phyloP scores from a whole-genome alignment of 768 basidiomycete species.

The Xerocomellus amylosporus region DNA sequence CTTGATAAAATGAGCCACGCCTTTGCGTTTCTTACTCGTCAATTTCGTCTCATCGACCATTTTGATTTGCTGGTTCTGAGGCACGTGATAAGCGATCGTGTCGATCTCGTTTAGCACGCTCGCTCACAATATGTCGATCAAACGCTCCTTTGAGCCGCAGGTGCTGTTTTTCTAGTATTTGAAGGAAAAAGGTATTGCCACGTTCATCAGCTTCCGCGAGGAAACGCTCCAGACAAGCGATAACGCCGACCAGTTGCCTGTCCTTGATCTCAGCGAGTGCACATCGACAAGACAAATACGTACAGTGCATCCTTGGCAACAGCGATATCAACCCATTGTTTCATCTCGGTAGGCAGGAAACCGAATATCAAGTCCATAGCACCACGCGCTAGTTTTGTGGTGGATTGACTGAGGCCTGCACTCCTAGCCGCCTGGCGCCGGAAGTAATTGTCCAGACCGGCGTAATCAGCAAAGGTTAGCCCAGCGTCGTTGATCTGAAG shows the following conservation, averaged over 20 bases:
- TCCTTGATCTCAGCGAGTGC: slow-evolving; percentile 4
- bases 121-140: slow-evolving; percentile 69
- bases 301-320: slow-evolving; percentile 76
- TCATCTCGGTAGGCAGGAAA: slow-evolving; percentile 81
- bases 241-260: slow-evolving; percentile 84
- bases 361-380: slow-evolving; percentile 96
- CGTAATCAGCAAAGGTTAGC: slow-evolving; percentile 93
- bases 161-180: slow-evolving; percentile 80
- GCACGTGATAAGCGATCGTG: not conserved
- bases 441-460: slow-evolving; percentile 92
- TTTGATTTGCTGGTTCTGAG: slow-evolving; percentile 81
- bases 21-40: slow-evolving; percentile 88
- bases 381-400: slow-evolving; percentile 76
- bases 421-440: slow-evolving; percentile 82
- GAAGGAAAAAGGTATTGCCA: slow-evolving; percentile 70
- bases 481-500: slow-evolving; percentile 86
- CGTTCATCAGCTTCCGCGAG: slow-evolving; percentile 75
- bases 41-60: slow-evolving; percentile 88
- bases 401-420: slow-evolving; percentile 62
- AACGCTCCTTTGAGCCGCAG: slow-evolving; percentile 70
- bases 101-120: not conserved
- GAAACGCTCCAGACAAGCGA: slow-evolving; percentile 75
- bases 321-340: slow-evolving; percentile 79
- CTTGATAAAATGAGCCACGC: slow-evolving; percentile 88
- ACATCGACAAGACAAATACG: not conserved